phyloP scores from a whole-genome alignment of 768 basidiomycete genomes.

The Strobilomyces dryophilus region DNA sequence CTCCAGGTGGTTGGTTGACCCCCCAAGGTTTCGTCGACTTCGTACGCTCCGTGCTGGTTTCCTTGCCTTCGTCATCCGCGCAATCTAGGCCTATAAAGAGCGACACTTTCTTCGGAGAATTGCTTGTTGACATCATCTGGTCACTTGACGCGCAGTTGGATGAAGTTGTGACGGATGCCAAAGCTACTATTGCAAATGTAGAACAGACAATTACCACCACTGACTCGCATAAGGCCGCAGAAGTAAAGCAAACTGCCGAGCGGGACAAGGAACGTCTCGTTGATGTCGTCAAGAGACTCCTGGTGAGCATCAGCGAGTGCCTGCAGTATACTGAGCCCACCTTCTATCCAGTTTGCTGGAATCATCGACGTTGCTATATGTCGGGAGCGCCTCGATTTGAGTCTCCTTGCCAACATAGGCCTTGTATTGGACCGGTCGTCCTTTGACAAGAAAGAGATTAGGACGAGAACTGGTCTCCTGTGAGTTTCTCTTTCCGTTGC shows the following conservation, averaged over 20 bases:
- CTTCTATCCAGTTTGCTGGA: slow-evolving; percentile 44
- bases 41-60: slow-evolving; percentile 54
- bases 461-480: slow-evolving; percentile 79
- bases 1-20: slow-evolving; percentile 43
- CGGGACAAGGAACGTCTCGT: slow-evolving; percentile 60
- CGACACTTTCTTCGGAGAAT: slow-evolving; percentile 53
- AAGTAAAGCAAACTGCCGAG: slow-evolving; percentile 51
- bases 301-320: slow-evolving; percentile 38
- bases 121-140: slow-evolving; percentile 80
- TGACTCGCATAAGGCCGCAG: slow-evolving; percentile 33
- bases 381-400: slow-evolving; percentile 70
- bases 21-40: slow-evolving; percentile 56
- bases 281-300: slow-evolving; percentile 53
- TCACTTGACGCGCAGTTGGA: slow-evolving; percentile 74
- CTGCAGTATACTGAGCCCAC: background rate
- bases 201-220: slow-evolving; percentile 20
- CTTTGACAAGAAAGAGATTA: slow-evolving; percentile 76
- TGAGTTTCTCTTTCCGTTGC: slow-evolving; percentile 37
- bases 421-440: slow-evolving; percentile 63
- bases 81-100: slow-evolving; percentile 36
- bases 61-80: slow-evolving; percentile 63
- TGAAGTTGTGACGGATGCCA: slow-evolving; percentile 58
- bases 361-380: slow-evolving; percentile 59
- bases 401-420: slow-evolving; percentile 57
- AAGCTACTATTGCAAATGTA: slow-evolving; percentile 35